Conservation (phyloP, 352 stramenopile genomes). For the Pythium dissotocum region DNA sequence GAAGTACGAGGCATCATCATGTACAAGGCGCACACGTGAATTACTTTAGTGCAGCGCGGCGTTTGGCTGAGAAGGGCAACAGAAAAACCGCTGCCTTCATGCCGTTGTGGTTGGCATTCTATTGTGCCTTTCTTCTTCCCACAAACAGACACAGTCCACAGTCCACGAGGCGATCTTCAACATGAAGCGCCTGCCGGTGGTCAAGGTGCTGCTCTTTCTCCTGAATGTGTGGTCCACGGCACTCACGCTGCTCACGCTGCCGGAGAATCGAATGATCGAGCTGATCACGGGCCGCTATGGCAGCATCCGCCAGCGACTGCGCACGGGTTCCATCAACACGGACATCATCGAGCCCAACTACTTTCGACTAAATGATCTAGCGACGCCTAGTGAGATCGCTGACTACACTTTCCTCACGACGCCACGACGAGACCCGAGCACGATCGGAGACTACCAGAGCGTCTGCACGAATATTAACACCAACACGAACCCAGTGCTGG, state of each 20-base stretch:
- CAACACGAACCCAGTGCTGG: slow-evolving; percentile 22
- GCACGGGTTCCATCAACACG: slow-evolving; percentile 27
- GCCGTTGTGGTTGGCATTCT: not conserved
- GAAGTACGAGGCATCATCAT: too few relatives aligned
- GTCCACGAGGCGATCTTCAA: not conserved
- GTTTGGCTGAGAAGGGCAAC: too few relatives aligned
- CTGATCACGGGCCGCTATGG: slow-evolving; percentile 20
- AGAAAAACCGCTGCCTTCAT: not conserved
- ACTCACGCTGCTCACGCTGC: slow-evolving; percentile 23
- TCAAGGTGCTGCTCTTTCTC: slow-evolving; percentile 9
- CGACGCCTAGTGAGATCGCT: slow-evolving; percentile 30
- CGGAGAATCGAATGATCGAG: slow-evolving; percentile 17
- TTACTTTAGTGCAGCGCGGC: too few relatives aligned
- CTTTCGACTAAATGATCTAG: slow-evolving; percentile 9
- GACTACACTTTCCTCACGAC: slow-evolving; percentile 29
- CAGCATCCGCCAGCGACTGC: slow-evolving; percentile 14
- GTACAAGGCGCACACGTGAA: too few relatives aligned
- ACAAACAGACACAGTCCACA: not conserved
- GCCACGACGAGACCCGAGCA: slow-evolving; percentile 19
- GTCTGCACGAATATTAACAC: slow-evolving; percentile 19
- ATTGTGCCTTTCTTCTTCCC: not conserved
- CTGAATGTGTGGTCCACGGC: slow-evolving; percentile 13
- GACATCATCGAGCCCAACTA: slow-evolving; percentile 16
- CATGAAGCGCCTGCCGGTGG: not conserved
- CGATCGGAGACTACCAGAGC: slow-evolving; percentile 28